Base-by-base conservation (phyloP, 1,139 yeast species). In the Meyerozyma athensensis region DNA sequence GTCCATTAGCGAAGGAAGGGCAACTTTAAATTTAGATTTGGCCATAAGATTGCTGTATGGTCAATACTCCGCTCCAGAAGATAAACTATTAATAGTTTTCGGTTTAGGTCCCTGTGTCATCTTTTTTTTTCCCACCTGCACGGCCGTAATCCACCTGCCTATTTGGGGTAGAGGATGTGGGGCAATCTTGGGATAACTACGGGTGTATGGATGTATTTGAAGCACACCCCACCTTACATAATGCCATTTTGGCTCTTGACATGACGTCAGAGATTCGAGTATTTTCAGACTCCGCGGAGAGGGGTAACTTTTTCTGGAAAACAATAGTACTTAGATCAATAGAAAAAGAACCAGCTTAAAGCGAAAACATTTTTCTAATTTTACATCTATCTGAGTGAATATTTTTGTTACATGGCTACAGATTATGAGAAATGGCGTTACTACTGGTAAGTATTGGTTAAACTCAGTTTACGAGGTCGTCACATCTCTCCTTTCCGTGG, bases 361-460 rank as follows among this genome's bases (percentile, higher is more conserved):
- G 4, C 10, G 13, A 19, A 14, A 4, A 4, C 10, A 12, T 5
- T 28, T 17, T 18, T 28, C 10, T 3, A 7, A 7, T 13, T 6
- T 12, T 24, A 12, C 13, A 12, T n/a, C 28, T 8, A 5, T 24
- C 13, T 13, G 12, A 12, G 28, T 22, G 26, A 24, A n/a, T 24
- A 4, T n/a, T 24, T 9, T 24, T 17, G 3, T 5, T 24, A 2
- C 7, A 24, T 24, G 3, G 7, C 5, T 8, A 24, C 13, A 13
- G 9, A 28, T 16, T 28, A 32, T 19, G 26, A 18, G 23, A 19
- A 13, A 32, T 32, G 34, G 19, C 34, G 18, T 20, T 32, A 18
- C 16, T 32, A 32, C 34, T 32, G 34, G 34, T 32, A 14, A 19
- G 34, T 32, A 19, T 10, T n/a, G n/a, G n/a, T n/a, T n/a, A n/a